Base-by-base conservation (phyloP, 805 yeast genomes). In the Cyberlindnera subsufficiens region DNA sequence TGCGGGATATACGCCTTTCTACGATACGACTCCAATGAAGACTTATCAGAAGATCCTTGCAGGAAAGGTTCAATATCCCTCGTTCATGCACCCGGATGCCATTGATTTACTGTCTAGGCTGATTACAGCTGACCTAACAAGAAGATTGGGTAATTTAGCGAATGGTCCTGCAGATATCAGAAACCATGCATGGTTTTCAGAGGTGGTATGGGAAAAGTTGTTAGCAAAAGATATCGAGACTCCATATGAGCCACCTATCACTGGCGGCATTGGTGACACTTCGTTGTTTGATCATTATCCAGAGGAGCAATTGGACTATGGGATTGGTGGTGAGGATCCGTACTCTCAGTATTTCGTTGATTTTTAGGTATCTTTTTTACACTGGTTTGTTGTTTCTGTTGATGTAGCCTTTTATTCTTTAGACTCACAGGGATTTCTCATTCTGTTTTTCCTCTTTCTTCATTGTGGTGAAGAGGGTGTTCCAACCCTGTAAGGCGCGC, bases 191-290 rank as follows among this genome's bases (percentile, higher is more conserved):
- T 90, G 97, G 97, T 90, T 90, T 56, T 70, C 75, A 42, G 97
- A 90, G 61, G 97, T 90, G 18, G 82, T 86, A 7, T 90, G 97
- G 97, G 96, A 88, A 43, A 84, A 85, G 61, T 71, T 90, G 46
- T 66, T 87, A 41, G 77, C 84, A 37, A 83, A 89, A 57, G 89
- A 86, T 54, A 90, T 90, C 42, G 97, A 90, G 59, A 90, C 96
- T 4, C 97, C 97, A 2, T 90, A 90, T 60, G 97, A 90, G 63
- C 97, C 97, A 7, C 96, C 96, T 18, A 87, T 90, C 51, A 85
- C 90, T 39, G 78, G 85, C 19, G 96, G 96, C n/a, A 90, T 83
- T 25, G 97, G 97, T 47, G 97, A 90, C 60, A 77, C 95, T 2
- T 84, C 95, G 8, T 79, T 83, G 58, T 85, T 81, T 52, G 95